Percentiles rank a stretch among this genome's conserved stretches.
These are phyloP conservation scores for Candida mattraensis DNA, from an alignment of 805 yeast genomes.

Conservation along the genomic window DNA sequence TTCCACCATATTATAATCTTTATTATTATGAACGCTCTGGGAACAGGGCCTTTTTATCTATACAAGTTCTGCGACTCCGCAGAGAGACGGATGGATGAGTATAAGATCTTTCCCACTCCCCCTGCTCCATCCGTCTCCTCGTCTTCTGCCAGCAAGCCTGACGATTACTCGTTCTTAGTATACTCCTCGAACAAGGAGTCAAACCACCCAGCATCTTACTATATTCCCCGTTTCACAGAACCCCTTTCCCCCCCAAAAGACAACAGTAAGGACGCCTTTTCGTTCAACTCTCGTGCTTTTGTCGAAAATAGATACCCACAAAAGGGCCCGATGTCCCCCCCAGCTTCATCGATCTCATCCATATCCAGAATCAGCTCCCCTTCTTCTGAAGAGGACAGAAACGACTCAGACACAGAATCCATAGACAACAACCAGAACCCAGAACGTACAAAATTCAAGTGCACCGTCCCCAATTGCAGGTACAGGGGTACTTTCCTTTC, in stretches of 20 bases:
- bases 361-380: too few species aligned
- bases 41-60: slow-evolving; percentile 23
- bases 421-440: slow-evolving; percentile 11
- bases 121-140: background rate
- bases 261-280: background rate
- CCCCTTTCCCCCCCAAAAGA: background rate
- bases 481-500: slow-evolving; percentile 33
- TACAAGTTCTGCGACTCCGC: slow-evolving; percentile 24
- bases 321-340: slow-evolving; percentile 8
- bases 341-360: too few species aligned
- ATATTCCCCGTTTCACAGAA: slow-evolving; percentile 4
- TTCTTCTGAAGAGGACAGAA: slow-evolving; percentile 2
- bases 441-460: slow-evolving; percentile 16
- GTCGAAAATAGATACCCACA: background rate
- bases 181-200: too few species aligned
- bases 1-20: too few species aligned
- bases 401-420: slow-evolving; percentile 11
- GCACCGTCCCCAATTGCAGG: slow-evolving; percentile 24
- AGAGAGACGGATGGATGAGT: slow-evolving; percentile 20
- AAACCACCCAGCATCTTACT: slow-evolving; percentile 1
- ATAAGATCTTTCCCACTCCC: slow-evolving; percentile 27
- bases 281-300: slow-evolving; percentile 4
- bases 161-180: too few species aligned
- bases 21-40: slow-evolving; percentile 8
- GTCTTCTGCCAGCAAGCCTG: background rate